A percentile compares a stretch with the other conserved stretches of the same genome.
These are phyloP conservation scores for Friedmanniomyces simplex DNA, from an alignment of 495 filamentous ascomycete species.

Conservation along the genomic window DNA sequence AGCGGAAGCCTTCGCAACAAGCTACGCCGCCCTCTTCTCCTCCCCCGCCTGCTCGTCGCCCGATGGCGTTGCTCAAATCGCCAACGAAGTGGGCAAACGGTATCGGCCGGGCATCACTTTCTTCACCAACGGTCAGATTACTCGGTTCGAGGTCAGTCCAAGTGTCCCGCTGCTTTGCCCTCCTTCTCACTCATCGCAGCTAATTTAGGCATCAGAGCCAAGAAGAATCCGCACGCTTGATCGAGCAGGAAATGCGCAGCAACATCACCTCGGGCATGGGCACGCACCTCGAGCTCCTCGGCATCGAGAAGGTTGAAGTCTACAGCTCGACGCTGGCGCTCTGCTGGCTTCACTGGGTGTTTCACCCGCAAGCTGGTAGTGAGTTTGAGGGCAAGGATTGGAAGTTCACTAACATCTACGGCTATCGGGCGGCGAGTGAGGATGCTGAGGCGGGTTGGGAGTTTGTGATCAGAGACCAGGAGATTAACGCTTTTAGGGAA, in stretches of 20 bases:
- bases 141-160: conserved; percentile 1
- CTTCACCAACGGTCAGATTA: conserved; percentile 11
- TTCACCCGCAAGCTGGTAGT: neutral
- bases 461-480: conserved; percentile 10
- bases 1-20: conserved; percentile 4
- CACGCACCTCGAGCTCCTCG: conserved; percentile 2
- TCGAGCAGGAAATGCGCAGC: conserved; percentile 13
- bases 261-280: conserved; percentile 4
- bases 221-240: conserved; percentile 4
- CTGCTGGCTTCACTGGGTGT: conserved; percentile 10
- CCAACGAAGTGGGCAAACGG: neutral
- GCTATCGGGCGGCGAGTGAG: neutral
- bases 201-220: neutral
- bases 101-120: conserved; percentile 10
- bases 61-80: neutral
- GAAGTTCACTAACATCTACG: conserved; percentile 14
- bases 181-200: neutral
- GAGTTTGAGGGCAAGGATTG: conserved; percentile 5
- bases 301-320: conserved; percentile 1
- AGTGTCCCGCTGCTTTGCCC: neutral
- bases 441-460: conserved; percentile 3
- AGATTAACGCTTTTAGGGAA: neutral
- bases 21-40: conserved; percentile 10
- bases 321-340: conserved; percentile 8
- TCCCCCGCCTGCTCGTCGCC: conserved; percentile 2